phyloP scores from a whole-genome alignment of 108 stramenopile species.

The Skeletonema costatum region DNA sequence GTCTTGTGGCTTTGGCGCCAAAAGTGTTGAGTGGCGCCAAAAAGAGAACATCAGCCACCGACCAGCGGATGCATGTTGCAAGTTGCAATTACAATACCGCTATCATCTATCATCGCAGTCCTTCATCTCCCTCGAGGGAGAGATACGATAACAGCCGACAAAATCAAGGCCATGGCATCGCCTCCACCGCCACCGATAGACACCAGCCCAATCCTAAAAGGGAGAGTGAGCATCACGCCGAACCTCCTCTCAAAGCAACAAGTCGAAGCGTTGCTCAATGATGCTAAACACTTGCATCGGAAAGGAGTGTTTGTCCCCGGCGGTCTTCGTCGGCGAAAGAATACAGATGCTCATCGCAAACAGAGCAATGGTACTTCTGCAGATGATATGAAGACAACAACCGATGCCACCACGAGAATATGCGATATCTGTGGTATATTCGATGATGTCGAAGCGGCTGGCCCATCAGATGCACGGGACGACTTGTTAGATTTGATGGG shows the following conservation, averaged over 20 bases:
- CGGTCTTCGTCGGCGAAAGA: conserved; percentile 11
- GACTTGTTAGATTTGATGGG: conserved; percentile 14
- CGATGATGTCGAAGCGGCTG: conserved; percentile 20
- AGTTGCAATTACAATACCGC: no score
- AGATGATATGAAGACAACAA: conserved; percentile 14
- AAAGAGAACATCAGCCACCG: no score
- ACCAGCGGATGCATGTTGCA: no score
- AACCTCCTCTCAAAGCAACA: conserved; percentile 6
- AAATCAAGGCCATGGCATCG: background rate
- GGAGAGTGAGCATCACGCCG: conserved; percentile 12
- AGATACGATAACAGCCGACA: no score
- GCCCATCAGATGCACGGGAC: conserved; percentile 2
- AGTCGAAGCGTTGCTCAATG: conserved; percentile 5
- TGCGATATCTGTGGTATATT: conserved; percentile 24
- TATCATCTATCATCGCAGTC: no score
- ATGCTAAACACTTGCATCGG: background rate
- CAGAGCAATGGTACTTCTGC: background rate
- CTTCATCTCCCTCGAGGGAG: no score
- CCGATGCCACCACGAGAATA: conserved; percentile 10
- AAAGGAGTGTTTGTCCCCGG: conserved; percentile 11
- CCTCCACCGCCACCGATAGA: conserved; percentile 6
- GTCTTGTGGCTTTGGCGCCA: no score
- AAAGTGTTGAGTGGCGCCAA: no score
- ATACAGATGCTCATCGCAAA: background rate
- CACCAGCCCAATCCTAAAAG: conserved; percentile 8